Evolutionary conservation across 192 early-diverging fungal species (phyloP), one percentile per base, ranked within the genome.

Genomic region (Entophlyctis luteolus): DNA sequence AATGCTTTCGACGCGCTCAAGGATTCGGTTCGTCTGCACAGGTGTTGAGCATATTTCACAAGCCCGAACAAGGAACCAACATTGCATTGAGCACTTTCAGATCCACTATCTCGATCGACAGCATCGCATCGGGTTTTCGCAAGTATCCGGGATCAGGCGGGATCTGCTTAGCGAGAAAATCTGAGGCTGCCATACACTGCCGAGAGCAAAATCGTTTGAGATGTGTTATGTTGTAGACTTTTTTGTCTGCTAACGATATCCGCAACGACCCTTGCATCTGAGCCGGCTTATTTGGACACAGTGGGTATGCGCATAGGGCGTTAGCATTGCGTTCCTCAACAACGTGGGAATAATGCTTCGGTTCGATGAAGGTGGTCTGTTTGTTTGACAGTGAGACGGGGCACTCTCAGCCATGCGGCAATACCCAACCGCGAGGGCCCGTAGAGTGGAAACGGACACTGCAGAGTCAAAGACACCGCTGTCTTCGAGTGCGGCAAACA

Each of bases 251-350:
- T 33, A 85, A 52, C 1, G 90, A 90, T 59, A 95, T 92, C 27
- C 83, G 77, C 65, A 81, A 93, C 65, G 70, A 71, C n/a, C 81
- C 81, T 55, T 77, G 76, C 35, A 75, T 66, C 35, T 78, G 81
- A 34, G 63, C 74, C 29, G 68, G 76, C 14, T 68, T 47, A 12
- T 78, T 68, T n/a, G 54, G 46, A 71, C 93, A 95, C 18, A 95
- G 71, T 25, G 93, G 91, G 58, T 93, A 95, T 1, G 90, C 93
- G 66, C 93, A 95, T 18, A 87, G 63, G 12, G 81, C 78, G 46
- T 77, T 39, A 22, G 36, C 29, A n/a, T 4, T 35, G 31, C 48
- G 39, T 50, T 36, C 23, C 20, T 25, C 10, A 14, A 68, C 33
- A 20, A 67, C 27, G 39, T 6, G n/a, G 12, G 55, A 29, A 10